Evolutionary conservation across 1,139 yeast genomes (phyloP), one percentile per base, ranked within the genome.

Genomic region (Yarrowia galli): DNA sequence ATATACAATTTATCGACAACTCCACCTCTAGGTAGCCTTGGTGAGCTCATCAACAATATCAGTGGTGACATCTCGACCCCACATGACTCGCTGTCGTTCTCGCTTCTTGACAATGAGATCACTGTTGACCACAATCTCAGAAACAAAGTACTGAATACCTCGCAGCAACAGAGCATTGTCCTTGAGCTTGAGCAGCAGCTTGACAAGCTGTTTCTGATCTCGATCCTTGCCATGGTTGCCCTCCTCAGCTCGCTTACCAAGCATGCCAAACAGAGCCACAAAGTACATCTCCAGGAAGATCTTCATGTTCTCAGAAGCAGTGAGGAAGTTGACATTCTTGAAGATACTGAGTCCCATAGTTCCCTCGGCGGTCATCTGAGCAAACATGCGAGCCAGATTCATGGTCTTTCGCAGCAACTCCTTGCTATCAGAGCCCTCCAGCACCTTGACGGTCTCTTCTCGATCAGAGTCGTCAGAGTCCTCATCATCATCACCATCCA

Each of bases 341-440:
- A 95, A 82, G 1, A 89, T 79, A 74, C 91, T 95, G 66, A 95
- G 80, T 5, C 92, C 87, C 71, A 93, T 79, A 0, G 88, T 82
- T 0, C 91, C 92, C 73, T 91, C 91, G 1, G 89, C 87, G 25
- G 92, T 83, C 56, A 95, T 77, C 67, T 81, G 82, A 0, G 97
- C 98, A 74, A 85, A 92, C 72, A 95, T 86, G 69, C 92, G 82
- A 5, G 97, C 98, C 73, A 89, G 81, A 74, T 91, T 92, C 68
- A 90, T 83, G 46, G 87, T 82, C 73, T 85, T 84, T 72, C 84
- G 84, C 51, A 91, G 76, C 71, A 86, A 84, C 18, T 80, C 74
- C 66, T 85, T 88, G 35, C 83, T 87, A 69, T 82, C 81, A 8
- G 63, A 64, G 40, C 49, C 70, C 23, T 68, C 74, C 75, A 79